Evolutionary conservation across 257 asterid species (phyloP).

Genomic region (Solanum chmielewskii): DNA sequence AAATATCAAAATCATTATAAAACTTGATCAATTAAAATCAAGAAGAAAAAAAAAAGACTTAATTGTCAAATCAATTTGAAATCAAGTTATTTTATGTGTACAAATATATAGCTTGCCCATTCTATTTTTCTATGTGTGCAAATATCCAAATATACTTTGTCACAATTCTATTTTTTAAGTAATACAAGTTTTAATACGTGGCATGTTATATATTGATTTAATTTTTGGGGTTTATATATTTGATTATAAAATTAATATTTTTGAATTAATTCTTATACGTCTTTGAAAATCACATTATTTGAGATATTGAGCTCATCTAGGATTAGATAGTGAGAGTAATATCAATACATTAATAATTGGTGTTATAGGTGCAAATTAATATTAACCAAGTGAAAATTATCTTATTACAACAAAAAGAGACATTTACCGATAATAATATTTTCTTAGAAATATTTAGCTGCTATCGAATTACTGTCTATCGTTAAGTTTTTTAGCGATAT

Average conservation of each 20-base stretch:
- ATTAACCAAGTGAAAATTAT: background rate
- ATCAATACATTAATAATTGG: background rate
- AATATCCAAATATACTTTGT: background rate
- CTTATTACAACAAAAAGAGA: too few relatives aligned
- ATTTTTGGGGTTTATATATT: background rate
- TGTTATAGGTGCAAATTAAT: background rate
- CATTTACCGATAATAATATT: too few relatives aligned
- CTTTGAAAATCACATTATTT: background rate
- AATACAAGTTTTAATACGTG: background rate
- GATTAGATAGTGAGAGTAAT: background rate
- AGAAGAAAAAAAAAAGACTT: too few relatives aligned
- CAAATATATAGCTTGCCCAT: background rate
- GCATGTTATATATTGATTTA: background rate
- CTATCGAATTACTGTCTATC: too few relatives aligned
- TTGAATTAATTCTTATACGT: background rate
- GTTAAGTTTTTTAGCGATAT: too few relatives aligned
- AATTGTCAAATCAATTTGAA: background rate
- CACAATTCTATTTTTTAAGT: background rate
- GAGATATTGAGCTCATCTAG: background rate
- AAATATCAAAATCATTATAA: background rate
- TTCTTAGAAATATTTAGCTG: too few relatives aligned
- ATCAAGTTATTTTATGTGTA: background rate
- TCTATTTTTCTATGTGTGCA: background rate
- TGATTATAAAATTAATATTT: background rate
- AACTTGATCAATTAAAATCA: background rate